Conservation (phyloP, 1,139 yeast species). For the Taphrina deformans region DNA sequence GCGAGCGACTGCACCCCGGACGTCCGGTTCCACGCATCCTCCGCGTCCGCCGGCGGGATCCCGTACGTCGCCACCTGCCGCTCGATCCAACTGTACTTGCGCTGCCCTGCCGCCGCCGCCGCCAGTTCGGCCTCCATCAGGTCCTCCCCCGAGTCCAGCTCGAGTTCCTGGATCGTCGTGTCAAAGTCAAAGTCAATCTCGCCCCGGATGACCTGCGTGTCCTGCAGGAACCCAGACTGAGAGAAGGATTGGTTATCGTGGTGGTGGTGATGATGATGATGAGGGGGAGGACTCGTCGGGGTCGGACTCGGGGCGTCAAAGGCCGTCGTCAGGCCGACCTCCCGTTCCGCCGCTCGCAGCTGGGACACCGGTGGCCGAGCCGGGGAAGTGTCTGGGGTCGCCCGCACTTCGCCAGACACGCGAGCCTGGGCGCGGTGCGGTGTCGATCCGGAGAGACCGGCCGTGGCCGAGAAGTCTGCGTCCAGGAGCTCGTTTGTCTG, state of each 20-base stretch:
- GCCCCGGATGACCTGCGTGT: conserved; percentile 16
- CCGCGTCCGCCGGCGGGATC: conserved; percentile 26
- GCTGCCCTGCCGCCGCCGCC: not conserved
- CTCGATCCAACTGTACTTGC: conserved; percentile 11
- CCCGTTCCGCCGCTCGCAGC: not conserved
- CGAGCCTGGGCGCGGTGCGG: not conserved
- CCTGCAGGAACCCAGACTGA: conserved; percentile 13
- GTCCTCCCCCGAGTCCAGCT: conserved; percentile 1
- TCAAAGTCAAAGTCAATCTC: conserved; percentile 10
- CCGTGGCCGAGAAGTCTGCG: not conserved
- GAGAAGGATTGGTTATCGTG: conserved; percentile 4
- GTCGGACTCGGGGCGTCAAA: conserved; percentile 10
- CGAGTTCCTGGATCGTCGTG: conserved; percentile 7
- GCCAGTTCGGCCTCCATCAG: not conserved
- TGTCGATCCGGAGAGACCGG: not conserved
- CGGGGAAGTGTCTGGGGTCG: conserved; percentile 9
- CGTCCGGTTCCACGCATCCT: conserved; percentile 24
- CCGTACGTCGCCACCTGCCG: conserved; percentile 7
- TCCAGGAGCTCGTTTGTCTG: not conserved
- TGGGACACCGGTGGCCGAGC: not conserved
- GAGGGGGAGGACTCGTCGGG: not conserved
- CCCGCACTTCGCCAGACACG: not conserved
- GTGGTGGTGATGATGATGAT: no score
- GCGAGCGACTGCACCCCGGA: conserved; percentile 31
- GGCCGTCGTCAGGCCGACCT: not conserved